Percentiles rank a stretch among this genome's conserved stretches.
Evolutionary conservation across 164 flowering plant species (phyloP).

Genomic region (Vitis rotundifolia): DNA sequence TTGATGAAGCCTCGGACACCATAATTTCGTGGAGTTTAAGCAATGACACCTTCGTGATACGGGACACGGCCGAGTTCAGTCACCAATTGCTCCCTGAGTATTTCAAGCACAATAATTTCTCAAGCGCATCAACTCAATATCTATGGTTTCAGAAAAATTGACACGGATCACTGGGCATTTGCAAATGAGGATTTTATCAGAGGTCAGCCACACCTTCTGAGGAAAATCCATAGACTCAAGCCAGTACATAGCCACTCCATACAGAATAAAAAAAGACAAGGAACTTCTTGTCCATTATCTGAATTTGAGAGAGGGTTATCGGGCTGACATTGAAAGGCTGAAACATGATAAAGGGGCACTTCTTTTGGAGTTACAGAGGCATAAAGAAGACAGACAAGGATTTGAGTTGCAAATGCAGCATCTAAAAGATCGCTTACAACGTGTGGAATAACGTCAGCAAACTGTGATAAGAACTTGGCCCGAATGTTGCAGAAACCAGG

Average conservation of each 20-base stretch:
- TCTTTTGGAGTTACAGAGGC: constrained; percentile 35
- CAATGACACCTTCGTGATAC: constrained; percentile 40
- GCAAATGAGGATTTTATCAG: constrained; percentile 68
- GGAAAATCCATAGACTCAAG: constrained; percentile 66
- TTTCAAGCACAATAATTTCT: constrained; percentile 59
- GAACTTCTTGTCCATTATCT: constrained; percentile 30
- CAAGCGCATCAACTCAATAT: constrained; percentile 66
- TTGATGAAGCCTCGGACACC: constrained; percentile 32
- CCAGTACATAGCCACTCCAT: constrained; percentile 71
- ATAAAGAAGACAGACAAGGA: constrained; percentile 34
- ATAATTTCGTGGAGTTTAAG: constrained; percentile 47
- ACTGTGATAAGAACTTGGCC: constrained; percentile 35
- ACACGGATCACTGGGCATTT: constrained; percentile 80
- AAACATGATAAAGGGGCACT: constrained; percentile 41
- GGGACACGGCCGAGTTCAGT: constrained; percentile 41
- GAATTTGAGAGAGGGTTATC: constrained; percentile 46
- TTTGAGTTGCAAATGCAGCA: constrained; percentile 29
- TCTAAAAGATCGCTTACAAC: constrained; percentile 38
- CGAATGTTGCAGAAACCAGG: constrained; percentile 39
- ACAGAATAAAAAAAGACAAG: constrained; percentile 39
- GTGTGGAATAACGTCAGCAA: constrained; percentile 35
- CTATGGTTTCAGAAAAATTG: constrained; percentile 67
- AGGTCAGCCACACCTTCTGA: constrained; percentile 54
- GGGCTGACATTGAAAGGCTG: constrained; percentile 48
- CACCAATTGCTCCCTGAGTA: constrained; percentile 43